These are phyloP conservation scores for Trichoderma gracile DNA, from an alignment of 2,329 filamentous ascomycete species.

Conservation along the genomic window DNA sequence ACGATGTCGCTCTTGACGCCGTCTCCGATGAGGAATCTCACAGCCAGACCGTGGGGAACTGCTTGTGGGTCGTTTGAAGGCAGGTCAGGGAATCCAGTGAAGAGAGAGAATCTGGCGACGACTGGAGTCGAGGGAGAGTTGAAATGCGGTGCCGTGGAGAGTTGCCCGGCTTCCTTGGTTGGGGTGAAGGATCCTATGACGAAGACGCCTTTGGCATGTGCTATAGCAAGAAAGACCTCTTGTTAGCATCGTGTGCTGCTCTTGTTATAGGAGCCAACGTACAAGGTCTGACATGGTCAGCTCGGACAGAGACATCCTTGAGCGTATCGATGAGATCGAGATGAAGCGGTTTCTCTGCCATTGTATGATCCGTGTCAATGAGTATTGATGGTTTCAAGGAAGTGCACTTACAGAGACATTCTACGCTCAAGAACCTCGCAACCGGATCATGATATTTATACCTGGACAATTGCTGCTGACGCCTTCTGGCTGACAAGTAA, in stretches of 20 bases:
- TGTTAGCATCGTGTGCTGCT: background rate
- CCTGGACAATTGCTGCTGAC: background rate
- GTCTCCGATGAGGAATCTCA: conserved; percentile 9
- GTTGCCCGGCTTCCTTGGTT: conserved; percentile 15
- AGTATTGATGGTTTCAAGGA: no score
- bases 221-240: background rate
- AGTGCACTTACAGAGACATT: background rate
- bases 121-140: conserved; percentile 15
- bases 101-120: conserved; percentile 20
- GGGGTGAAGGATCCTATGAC: conserved; percentile 28
- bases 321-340: conserved; percentile 19
- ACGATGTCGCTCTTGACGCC: conserved; percentile 15
- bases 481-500: background rate
- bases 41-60: conserved; percentile 16
- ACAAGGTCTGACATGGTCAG: conserved; percentile 11
- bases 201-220: conserved; percentile 24
- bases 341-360: conserved; percentile 2
- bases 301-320: conserved; percentile 13
- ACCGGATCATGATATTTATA: background rate
- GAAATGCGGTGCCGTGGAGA: conserved; percentile 23
- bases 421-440: background rate
- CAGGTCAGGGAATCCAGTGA: conserved; percentile 15
- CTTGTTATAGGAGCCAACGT: background rate
- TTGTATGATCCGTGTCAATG: no score
- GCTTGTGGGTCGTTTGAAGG: conserved; percentile 2